phyloP scores from a whole-genome alignment of 352 stramenopile species.

The Phytophthora ohioensis region DNA sequence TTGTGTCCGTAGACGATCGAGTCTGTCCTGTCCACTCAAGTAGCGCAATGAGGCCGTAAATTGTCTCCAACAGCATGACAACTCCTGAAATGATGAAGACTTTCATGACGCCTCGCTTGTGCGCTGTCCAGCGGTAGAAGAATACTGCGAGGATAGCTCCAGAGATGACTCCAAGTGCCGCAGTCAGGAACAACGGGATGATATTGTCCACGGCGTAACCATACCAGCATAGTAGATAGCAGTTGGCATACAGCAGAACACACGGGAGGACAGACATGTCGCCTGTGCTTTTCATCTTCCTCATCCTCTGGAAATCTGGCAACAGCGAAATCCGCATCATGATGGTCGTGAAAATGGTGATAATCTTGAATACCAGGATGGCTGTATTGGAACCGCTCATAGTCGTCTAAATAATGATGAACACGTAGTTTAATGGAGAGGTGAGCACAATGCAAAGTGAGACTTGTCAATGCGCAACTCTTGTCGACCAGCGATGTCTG shows the following conservation, averaged over 20 bases:
- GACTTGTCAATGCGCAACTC: slow-evolving; percentile 3
- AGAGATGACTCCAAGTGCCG: slow-evolving; percentile 39
- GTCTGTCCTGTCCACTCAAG: slow-evolving; percentile 41
- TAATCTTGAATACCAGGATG: slow-evolving; percentile 35
- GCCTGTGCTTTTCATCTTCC: slow-evolving; percentile 43
- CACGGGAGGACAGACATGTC: slow-evolving; percentile 42
- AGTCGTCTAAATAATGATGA: neutral
- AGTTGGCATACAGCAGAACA: slow-evolving; percentile 41
- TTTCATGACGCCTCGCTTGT: slow-evolving; percentile 40
- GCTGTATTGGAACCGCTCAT: slow-evolving; percentile 18
- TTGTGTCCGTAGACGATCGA: slow-evolving; percentile 31
- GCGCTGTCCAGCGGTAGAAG: slow-evolving; percentile 46
- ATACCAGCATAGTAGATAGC: slow-evolving; percentile 49
- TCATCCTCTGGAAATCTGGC: slow-evolving; percentile 47
- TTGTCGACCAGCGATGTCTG: slow-evolving; percentile 8
- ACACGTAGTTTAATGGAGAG: neutral
- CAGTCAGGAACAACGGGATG: slow-evolving; percentile 56
- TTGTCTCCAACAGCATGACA: slow-evolving; percentile 35
- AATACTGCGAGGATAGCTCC: slow-evolving; percentile 45
- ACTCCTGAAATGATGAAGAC: slow-evolving; percentile 36
- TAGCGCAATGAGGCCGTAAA: slow-evolving; percentile 41
- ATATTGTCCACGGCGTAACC: slow-evolving; percentile 51
- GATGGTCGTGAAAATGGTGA: slow-evolving; percentile 52
- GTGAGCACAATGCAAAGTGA: slow-evolving; percentile 13
- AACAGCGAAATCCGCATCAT: slow-evolving; percentile 55